These are phyloP conservation scores for Mrakia hoshinonis DNA, from an alignment of 768 basidiomycete genomes.

Conservation along the genomic window DNA sequence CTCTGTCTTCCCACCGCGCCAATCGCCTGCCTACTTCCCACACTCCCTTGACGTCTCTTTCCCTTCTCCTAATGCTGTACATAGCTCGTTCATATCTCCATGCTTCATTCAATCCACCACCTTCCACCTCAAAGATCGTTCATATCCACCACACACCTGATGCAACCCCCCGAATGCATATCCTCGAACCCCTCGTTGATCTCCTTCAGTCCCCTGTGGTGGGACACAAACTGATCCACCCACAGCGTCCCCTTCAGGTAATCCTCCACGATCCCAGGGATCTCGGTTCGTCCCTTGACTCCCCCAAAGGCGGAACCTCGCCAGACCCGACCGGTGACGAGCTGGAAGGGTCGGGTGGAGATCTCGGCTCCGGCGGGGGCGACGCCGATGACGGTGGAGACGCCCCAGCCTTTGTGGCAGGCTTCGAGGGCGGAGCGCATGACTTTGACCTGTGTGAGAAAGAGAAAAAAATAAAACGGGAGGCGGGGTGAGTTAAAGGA, in stretches of 20 bases:
- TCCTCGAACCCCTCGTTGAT: slow-evolving; percentile 85
- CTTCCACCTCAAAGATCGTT: slow-evolving; percentile 30
- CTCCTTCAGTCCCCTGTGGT: slow-evolving; percentile 61
- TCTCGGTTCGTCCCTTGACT: slow-evolving; percentile 92
- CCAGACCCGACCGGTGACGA: slow-evolving; percentile 54
- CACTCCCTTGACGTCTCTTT: neutral
- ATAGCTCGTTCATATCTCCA: neutral
- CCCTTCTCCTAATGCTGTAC: neutral
- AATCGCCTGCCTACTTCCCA: neutral
- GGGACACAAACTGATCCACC: slow-evolving; percentile 94
- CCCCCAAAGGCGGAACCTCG: slow-evolving; percentile 93
- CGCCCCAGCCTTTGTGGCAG: slow-evolving; percentile 99
- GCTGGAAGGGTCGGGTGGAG: slow-evolving; percentile 69
- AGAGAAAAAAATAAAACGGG: neutral
- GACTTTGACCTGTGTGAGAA: slow-evolving; percentile 59
- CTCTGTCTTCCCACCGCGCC: neutral
- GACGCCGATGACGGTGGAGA: slow-evolving; percentile 79
- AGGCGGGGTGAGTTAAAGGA: neutral
- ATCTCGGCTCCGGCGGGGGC: slow-evolving; percentile 96
- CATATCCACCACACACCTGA: slow-evolving; percentile 94
- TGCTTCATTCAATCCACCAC: no score
- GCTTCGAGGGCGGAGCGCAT: slow-evolving; percentile 94
- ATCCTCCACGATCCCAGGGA: slow-evolving; percentile 77
- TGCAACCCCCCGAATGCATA: slow-evolving; percentile 91
- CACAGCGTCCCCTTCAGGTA: slow-evolving; percentile 41